These are phyloP conservation scores for Xylariaceae sp. DNA, from an alignment of 2,329 filamentous ascomycete genomes.

Conservation along the genomic window DNA sequence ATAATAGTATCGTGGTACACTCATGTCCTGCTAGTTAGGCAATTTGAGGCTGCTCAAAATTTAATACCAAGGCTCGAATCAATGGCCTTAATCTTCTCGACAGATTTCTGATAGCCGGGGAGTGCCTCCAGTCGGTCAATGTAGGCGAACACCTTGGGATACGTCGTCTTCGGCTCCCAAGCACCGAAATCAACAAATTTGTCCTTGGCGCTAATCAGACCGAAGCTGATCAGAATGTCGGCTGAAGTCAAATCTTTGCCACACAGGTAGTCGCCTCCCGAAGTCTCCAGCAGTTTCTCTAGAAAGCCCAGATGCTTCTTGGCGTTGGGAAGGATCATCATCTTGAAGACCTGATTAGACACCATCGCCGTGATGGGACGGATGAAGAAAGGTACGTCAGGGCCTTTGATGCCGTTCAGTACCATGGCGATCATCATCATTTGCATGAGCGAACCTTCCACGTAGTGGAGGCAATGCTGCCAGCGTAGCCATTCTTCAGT, in stretches of 20 bases:
- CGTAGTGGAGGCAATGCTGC: conserved; percentile 74
- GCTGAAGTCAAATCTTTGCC: conserved; percentile 45
- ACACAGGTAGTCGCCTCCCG: conserved; percentile 44
- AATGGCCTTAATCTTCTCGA: conserved; percentile 45
- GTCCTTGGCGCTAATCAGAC: conserved; percentile 40
- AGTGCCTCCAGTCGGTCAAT: conserved; percentile 40
- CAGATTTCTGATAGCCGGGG: conserved; percentile 43
- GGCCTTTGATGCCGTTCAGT: conserved; percentile 34
- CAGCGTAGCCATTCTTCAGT: conserved; percentile 57
- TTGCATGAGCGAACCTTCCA: conserved; percentile 70
- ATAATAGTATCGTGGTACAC: too few species aligned
- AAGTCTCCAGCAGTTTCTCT: conserved; percentile 44
- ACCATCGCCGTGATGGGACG: conserved; percentile 46
- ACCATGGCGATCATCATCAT: conserved; percentile 19
- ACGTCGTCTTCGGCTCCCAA: conserved; percentile 37
- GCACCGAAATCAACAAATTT: conserved; percentile 36
- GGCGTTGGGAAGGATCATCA: conserved; percentile 44
- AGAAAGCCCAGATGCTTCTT: conserved; percentile 45
- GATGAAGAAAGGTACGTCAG: conserved; percentile 47
- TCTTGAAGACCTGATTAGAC: conserved; percentile 37
- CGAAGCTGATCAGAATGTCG: conserved; percentile 51
- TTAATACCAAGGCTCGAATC: conserved; percentile 36
- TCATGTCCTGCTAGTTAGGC: too few species aligned
- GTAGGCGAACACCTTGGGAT: conserved; percentile 45
- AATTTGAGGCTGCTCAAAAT: too few species aligned